Evolutionary conservation across 768 basidiomycete species (phyloP), one percentile per base, ranked within the genome.

Genomic region (Hericium erinaceus): DNA sequence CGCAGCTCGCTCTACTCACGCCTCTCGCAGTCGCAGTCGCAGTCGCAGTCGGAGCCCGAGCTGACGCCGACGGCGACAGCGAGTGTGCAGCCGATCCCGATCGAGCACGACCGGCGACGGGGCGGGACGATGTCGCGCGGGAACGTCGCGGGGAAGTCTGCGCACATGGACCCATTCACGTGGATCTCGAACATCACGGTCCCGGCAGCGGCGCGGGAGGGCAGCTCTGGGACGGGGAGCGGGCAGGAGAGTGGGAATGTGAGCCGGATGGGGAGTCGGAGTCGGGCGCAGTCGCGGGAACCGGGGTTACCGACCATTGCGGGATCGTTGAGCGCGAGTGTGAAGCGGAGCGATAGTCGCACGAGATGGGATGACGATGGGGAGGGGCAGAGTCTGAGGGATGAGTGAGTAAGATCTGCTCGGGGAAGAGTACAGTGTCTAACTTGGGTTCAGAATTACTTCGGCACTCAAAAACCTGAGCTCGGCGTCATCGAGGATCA

Each of bases 141-240:
- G 4, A 65, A 75, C 46, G 73, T 76, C 9, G 78, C 80, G 2
- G 79, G 77, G 8, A 82, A 78, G 61, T 72, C 74, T 41, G 72
- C 77, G 12, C 72, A 75, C 48, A 80, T 92, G 74, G 85, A 90
- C 48, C 75, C 83, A 5, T 72, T 87, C 41, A 76, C 80, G 2
- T 92, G 91, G 90, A 66, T 91, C 54, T 78, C 84, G 13, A 87
- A 77, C 60, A 84, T 92, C 52, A 86, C 82, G 60, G 82, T 87
- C n/a, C 78, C 80, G 8, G 74, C 74, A 33, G 67, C 68, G 61
- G 69, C 57, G 20, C 57, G 80, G 54, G 80, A 82, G 8, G 80
- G 79, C 52, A 85, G 82, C 59, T 79, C 80, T 4, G 78, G 82
- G 15, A 74, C 74, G 3, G 76, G 77, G 12, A 83, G 81, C 58